Conservation (phyloP, 164 flowering plant genomes). For the Nymphaea colorata region DNA sequence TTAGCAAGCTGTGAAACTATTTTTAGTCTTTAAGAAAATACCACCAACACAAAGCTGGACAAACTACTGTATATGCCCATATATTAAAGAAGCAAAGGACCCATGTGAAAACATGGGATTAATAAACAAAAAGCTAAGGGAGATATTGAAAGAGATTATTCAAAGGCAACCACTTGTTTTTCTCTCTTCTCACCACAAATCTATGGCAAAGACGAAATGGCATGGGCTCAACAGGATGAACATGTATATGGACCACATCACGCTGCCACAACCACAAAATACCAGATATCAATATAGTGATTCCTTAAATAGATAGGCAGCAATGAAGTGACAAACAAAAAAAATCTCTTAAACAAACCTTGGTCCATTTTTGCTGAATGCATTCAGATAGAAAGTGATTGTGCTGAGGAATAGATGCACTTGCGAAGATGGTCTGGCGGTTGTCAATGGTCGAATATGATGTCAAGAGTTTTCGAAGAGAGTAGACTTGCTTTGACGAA, state of each 20-base stretch:
- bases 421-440: conserved; percentile 87
- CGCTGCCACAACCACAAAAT: conserved; percentile 30
- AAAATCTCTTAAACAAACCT: conserved; percentile 37
- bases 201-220: conserved; percentile 64
- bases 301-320: background rate
- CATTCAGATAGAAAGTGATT: conserved; percentile 66
- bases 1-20: conserved; percentile 3
- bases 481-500: conserved; percentile 63
- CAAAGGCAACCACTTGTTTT: no score
- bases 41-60: background rate
- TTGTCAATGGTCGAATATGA: conserved; percentile 48
- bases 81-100: no score
- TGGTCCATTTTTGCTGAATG: conserved; percentile 97
- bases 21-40: background rate
- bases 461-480: conserved; percentile 68
- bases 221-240: conserved; percentile 72
- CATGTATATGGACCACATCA: conserved; percentile 79
- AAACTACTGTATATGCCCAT: no score
- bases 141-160: no score
- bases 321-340: background rate
- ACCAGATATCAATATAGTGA: background rate
- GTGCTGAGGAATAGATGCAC: conserved; percentile 97
- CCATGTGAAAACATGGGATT: no score
- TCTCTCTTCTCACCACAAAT: conserved; percentile 50
- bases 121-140: no score